A percentile compares a stretch with the other conserved stretches of the same genome.
These are phyloP conservation scores for Boletus fagicola DNA, from an alignment of 768 basidiomycete species.

Conservation along the genomic window DNA sequence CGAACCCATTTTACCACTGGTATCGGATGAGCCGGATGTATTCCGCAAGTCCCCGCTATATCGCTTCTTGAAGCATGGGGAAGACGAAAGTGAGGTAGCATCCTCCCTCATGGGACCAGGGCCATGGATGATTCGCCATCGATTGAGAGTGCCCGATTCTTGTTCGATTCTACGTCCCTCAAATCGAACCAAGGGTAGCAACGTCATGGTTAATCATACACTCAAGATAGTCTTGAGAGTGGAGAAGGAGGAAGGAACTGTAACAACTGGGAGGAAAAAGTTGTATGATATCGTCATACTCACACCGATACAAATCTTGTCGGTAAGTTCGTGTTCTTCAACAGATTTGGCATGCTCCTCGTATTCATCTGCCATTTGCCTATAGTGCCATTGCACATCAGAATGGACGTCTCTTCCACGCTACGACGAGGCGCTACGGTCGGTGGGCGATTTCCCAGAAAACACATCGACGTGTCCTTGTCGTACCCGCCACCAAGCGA, in stretches of 20 bases:
- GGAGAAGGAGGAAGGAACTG: slow-evolving; percentile 68
- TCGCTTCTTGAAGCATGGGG: slow-evolving; percentile 45
- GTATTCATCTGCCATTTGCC: neutral
- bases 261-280: slow-evolving; percentile 75
- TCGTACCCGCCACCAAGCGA: slow-evolving; percentile 20
- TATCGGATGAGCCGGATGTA: slow-evolving; percentile 63
- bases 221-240: slow-evolving; percentile 83
- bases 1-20: slow-evolving; percentile 73
- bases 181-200: slow-evolving; percentile 56
- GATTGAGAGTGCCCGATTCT: slow-evolving; percentile 65
- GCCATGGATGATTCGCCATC: slow-evolving; percentile 79
- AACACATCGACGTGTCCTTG: slow-evolving; percentile 44
- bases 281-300: slow-evolving; percentile 86
- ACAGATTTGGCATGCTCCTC: neutral
- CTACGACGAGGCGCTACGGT: slow-evolving; percentile 47
- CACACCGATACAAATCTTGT: slow-evolving; percentile 82
- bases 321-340: slow-evolving; percentile 48
- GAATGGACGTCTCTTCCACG: slow-evolving; percentile 78
- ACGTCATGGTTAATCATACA: slow-evolving; percentile 70
- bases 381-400: slow-evolving; percentile 76
- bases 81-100: slow-evolving; percentile 54
- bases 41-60: slow-evolving; percentile 66
- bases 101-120: slow-evolving; percentile 72
- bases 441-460: slow-evolving; percentile 3
- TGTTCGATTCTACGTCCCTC: slow-evolving; percentile 69